Evolutionary conservation across 2,329 filamentous ascomycete species (phyloP).

Genomic region (Fusarium tupiense): DNA sequence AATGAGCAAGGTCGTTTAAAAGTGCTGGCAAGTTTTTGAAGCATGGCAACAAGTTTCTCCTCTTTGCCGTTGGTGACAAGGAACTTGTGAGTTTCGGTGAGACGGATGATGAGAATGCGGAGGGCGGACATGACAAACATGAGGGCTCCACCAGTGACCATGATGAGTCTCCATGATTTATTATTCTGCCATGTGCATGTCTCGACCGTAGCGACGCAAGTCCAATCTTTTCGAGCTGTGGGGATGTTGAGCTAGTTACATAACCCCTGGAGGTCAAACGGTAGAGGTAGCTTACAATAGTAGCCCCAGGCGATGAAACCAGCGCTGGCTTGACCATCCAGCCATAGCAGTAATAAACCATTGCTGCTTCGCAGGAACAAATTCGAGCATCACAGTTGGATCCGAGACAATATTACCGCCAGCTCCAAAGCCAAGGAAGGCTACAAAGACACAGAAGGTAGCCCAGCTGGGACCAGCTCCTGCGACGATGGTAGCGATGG

Average conservation of each 20-base stretch:
- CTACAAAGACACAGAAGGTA: not conserved
- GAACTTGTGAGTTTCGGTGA: not conserved
- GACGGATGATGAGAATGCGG: not conserved
- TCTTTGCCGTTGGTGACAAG: not conserved
- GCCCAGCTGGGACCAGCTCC: not conserved
- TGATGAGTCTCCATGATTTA: not conserved
- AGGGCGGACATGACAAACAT: conserved; percentile 2
- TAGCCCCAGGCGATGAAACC: conserved; percentile 1
- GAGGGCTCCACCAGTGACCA: conserved; percentile 7
- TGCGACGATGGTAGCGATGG: not conserved
- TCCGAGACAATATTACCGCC: conserved; percentile 1
- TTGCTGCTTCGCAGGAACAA: not conserved
- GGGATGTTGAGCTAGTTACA: not conserved
- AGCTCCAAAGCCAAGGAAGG: not conserved
- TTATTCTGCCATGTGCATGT: not conserved
- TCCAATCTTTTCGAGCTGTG: not conserved
- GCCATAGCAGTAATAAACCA: conserved; percentile 4
- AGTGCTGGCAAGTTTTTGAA: not conserved
- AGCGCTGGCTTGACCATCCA: not conserved
- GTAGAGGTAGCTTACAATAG: not conserved
- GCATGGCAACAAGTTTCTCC: not conserved
- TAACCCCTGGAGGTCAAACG: accelerated
- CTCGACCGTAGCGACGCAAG: not conserved
- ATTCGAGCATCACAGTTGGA: not conserved
- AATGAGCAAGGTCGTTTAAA: not conserved